Evolutionary conservation across 2,329 filamentous ascomycete species (phyloP), one percentile per base, ranked within the genome.

Genomic region (Aspergillus tanneri): DNA sequence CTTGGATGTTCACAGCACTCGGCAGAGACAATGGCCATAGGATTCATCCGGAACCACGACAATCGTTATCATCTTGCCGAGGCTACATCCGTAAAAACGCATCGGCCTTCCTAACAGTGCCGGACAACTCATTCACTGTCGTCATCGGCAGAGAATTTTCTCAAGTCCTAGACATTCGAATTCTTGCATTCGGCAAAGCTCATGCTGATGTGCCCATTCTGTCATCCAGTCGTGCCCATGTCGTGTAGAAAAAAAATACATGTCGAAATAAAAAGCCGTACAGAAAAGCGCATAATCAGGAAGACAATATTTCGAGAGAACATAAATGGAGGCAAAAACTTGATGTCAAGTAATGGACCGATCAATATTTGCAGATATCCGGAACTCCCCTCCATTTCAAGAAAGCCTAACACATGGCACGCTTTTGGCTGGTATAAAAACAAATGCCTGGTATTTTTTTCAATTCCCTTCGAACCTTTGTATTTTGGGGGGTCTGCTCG

Each of bases 311-410:
- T 40, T 40, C 60, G 73, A 75, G 69, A 72, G 76, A 72, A 66
- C 66, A 57, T 46, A 61, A 54, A 53, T 55, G 56, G 53, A 47
- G 55, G 55, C 54, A 52, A 50, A 57, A 59, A 41, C 24, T 54
- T 60, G 55, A 72, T 63, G 68, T 57, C 60, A 34, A 34, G 30
- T 70, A 69, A 68, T 67, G 62, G 59, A 64, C 75, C 74, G 74
- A 78, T 83, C 52, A 63, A 34, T 34, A 10, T 57, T 55, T 86
- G 85, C 83, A 87, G 85, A 88, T 88, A 88, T 88, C 86, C 86
- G 85, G 86, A 88, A 86, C 84, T 85, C 84, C 82, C 70, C 71
- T 72, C 70, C 71, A 75, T 77, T 74, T 77, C 77, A 75, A 77
- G 74, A 72, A 75, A 76, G 38, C 38, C 22, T 38, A 37, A 19